Evolutionary conservation across 331 rosid species (phyloP).

Genomic region (Quercus tomentella): DNA sequence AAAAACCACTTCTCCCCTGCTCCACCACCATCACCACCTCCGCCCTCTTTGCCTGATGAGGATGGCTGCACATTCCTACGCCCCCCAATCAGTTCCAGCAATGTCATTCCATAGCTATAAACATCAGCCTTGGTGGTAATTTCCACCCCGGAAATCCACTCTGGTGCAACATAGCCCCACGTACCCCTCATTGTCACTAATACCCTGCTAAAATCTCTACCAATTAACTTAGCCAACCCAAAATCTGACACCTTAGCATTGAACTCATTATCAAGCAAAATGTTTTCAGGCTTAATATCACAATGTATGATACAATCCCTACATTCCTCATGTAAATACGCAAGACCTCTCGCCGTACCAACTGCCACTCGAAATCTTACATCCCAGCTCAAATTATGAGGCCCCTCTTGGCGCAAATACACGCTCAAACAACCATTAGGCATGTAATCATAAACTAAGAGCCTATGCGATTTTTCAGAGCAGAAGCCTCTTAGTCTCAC

Average conservation of each 20-base stretch:
- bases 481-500: slow-evolving; percentile 84
- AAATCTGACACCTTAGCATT: slow-evolving; percentile 81
- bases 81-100: slow-evolving; percentile 71
- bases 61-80: slow-evolving; percentile 66
- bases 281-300: slow-evolving; percentile 88
- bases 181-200: slow-evolving; percentile 85
- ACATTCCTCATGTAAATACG: slow-evolving; percentile 80
- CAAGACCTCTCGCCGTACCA: slow-evolving; percentile 78
- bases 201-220: slow-evolving; percentile 77
- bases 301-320: slow-evolving; percentile 79
- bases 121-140: slow-evolving; percentile 89
- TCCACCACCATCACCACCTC: slow-evolving; percentile 22
- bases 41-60: slow-evolving; percentile 31
- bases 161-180: slow-evolving; percentile 89
- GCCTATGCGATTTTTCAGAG: slow-evolving; percentile 73
- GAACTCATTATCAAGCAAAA: slow-evolving; percentile 59
- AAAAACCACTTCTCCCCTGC: slow-evolving; percentile 66
- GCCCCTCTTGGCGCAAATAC: slow-evolving; percentile 69
- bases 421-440: slow-evolving; percentile 65
- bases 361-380: slow-evolving; percentile 59
- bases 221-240: slow-evolving; percentile 74
- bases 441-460: slow-evolving; percentile 82
- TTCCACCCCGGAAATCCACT: slow-evolving; percentile 84
- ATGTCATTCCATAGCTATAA: slow-evolving; percentile 85
- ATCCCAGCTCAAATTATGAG: slow-evolving; percentile 68